Evolutionary conservation across 2,329 filamentous ascomycete species (phyloP), one percentile per base, ranked within the genome.

Genomic region (Fusarium irregulare): DNA sequence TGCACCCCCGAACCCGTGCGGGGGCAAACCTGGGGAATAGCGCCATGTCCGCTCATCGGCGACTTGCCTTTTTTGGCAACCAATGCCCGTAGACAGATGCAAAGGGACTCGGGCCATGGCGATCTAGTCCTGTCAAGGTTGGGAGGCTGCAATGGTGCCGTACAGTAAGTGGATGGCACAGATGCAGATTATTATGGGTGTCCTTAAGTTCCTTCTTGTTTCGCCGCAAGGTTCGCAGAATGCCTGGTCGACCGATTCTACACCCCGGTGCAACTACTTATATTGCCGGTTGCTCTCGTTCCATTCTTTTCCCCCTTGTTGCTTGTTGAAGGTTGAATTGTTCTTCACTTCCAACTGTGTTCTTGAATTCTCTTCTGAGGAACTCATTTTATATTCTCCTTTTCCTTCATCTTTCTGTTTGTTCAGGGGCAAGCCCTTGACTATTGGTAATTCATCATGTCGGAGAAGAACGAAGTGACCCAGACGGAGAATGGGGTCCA

Each of bases 391-490:
- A 23, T 46, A 42, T 28, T 27, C 40, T 37, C 37, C 30, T 42
- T 56, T 54, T 23, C 16, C 9, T 41, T 40, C 25, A 28, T 51
- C 44, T 44, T 54, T 53, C 25, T 32, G 20, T 14, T 57, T 28
- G 28, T 45, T 41, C 34, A 42, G 12, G 37, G 34, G 34, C 13
- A n/a, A 27, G 49, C 23, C 49, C 23, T 53, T 40, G 37, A 53
- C 25, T 27, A 28, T 27, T 53, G 8, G 23, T 41, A 62, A 49
- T 41, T 41, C 49, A 71, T 50, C 66, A 83, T 83, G 81, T 79
- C 78, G 62, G 79, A 80, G 71, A 82, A 82, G 75, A 64, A 77
- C 40, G 75, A 77, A 48, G 70, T 78, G 59, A 71, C 75, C 27
- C 78, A 81, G 76, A 73, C 75, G 41, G 81, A 85, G 73, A 69